Evolutionary conservation across 192 early-diverging fungal genomes (phyloP).

Genomic region (Coemansia sp.): DNA sequence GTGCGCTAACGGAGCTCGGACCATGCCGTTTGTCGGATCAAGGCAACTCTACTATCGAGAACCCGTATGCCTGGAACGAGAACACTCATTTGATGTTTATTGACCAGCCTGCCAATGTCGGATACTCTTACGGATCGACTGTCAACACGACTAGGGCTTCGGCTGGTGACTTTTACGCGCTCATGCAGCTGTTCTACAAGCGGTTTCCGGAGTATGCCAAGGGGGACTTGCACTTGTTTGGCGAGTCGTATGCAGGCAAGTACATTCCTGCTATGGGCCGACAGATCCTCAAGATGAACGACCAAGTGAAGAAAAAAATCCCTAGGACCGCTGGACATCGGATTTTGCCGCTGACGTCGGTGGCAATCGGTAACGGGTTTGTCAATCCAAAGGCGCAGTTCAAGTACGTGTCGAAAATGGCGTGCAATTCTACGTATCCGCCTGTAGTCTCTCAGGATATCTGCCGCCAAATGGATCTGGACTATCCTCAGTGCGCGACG

Average conservation of each 20-base stretch:
- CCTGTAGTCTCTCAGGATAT: slow-evolving; percentile 69
- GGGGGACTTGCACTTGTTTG: slow-evolving; percentile 82
- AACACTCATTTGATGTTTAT: slow-evolving; percentile 79
- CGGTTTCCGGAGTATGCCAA: slow-evolving; percentile 73
- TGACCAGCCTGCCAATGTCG: slow-evolving; percentile 87
- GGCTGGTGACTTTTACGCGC: slow-evolving; percentile 79
- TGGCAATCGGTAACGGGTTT: slow-evolving; percentile 90
- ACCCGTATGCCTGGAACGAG: slow-evolving; percentile 88
- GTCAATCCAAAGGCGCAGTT: slow-evolving; percentile 82
- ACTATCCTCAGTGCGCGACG: slow-evolving; percentile 9
- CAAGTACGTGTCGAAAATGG: slow-evolving; percentile 75
- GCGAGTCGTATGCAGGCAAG: slow-evolving; percentile 86
- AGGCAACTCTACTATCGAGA: slow-evolving; percentile 67
- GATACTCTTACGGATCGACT: slow-evolving; percentile 78
- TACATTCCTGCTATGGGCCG: slow-evolving; percentile 87
- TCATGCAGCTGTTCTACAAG: slow-evolving; percentile 87
- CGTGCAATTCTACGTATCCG: slow-evolving; percentile 69
- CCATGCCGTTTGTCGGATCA: slow-evolving; percentile 79
- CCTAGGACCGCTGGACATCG: background rate
- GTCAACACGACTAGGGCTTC: slow-evolving; percentile 72
- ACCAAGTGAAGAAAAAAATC: background rate
- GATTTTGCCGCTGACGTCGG: slow-evolving; percentile 65
- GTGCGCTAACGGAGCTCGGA: slow-evolving; percentile 75
- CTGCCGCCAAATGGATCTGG: slow-evolving; percentile 67
- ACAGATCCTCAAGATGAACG: slow-evolving; percentile 73